Conservation (phyloP, 2,329 filamentous ascomycete species). For the Laburnicola sp. region DNA sequence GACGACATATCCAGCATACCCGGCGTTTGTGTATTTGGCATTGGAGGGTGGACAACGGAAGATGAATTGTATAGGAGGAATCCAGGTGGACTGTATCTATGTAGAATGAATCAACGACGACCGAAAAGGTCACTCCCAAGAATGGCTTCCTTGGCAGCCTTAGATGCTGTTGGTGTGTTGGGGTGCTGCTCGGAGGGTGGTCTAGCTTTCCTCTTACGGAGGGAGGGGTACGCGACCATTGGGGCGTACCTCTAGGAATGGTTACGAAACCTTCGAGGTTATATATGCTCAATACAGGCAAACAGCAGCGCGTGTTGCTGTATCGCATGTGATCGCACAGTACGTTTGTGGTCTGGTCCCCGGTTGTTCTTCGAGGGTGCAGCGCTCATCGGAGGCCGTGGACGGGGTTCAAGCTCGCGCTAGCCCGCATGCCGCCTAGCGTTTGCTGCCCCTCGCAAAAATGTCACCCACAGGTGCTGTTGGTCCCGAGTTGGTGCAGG, state of each 20-base stretch:
- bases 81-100: slow-evolving; percentile 13
- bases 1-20: slow-evolving; percentile 33
- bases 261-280: no score
- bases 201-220: slow-evolving; percentile 1
- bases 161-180: background rate
- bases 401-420: slow-evolving; percentile 18
- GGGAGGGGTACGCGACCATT: background rate
- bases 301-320: background rate
- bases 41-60: slow-evolving; percentile 13
- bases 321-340: no score
- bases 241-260: background rate
- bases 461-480: slow-evolving; percentile 19
- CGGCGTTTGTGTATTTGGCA: slow-evolving; percentile 32
- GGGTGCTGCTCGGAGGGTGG: background rate
- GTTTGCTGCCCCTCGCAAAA: slow-evolving; percentile 29
- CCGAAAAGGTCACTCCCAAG: background rate
- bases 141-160: background rate
- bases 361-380: background rate
- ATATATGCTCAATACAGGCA: background rate
- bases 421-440: slow-evolving; percentile 24
- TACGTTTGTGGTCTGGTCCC: background rate
- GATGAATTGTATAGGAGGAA: slow-evolving; percentile 5
- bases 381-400: no score
- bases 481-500: slow-evolving; percentile 13
- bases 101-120: slow-evolving; percentile 20